Evolutionary conservation across 768 basidiomycete genomes (phyloP), one percentile per base, ranked within the genome.

Genomic region (Mycena indigotica): DNA sequence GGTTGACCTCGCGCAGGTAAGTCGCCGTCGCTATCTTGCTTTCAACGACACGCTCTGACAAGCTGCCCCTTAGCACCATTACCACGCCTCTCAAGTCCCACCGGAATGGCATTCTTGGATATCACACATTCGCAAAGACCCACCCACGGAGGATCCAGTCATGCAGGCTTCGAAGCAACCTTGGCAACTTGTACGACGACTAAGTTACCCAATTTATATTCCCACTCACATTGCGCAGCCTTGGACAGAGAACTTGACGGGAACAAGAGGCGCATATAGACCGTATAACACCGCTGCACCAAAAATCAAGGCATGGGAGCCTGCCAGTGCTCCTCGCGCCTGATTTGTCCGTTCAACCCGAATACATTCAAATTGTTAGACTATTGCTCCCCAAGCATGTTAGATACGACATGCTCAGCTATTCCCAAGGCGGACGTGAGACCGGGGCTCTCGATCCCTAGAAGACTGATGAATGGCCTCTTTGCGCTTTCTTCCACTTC

Each of bases 91-190:
- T 0, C 96, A 99, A 77, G 87, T 97, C 30, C 91, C 94, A 16
- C 84, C 95, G 0, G 95, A 96, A 74, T 98, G 96, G 96, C 96
- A 97, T 76, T 86, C 95, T 4, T 98, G 95, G 95, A 75, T 98
- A 32, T 80, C 82, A 10, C 94, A 97, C 69, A 97, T 96, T 66
- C 89, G 96, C 49, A 83, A 86, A 63, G 84, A 87, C 24, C 83
- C 93, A 4, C 96, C 96, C 1, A 76, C 80, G 1, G 79, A 88
- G 57, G 96, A 98, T 67, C 69, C 79, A 1, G 74, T 93, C 24
- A 76, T 96, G 72, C 82, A 88, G 66, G 83, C 78, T 57, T 65
- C 80, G 35, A 82, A 84, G 28, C 93, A 90, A 2, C 73, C 86
- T 0, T 98, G 95, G 95, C 81, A 91, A 70, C 83, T 85, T 12